Conservation (phyloP, 352 stramenopile species). For the Lagenidium sp. region DNA sequence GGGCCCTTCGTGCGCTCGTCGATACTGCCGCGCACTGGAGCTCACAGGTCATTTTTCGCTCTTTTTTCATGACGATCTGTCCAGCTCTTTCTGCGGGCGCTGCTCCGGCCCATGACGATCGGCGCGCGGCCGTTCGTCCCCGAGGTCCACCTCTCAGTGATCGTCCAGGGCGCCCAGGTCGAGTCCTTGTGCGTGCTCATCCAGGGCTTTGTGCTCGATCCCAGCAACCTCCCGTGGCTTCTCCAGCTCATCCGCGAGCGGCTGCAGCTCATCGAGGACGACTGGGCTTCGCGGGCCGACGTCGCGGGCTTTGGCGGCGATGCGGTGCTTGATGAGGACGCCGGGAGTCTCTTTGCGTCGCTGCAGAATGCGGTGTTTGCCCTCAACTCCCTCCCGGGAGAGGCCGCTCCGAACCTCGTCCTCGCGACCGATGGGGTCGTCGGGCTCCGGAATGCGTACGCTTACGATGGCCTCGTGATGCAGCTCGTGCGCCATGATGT, state of each 20-base stretch:
- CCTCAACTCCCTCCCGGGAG: constrained; percentile 73
- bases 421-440: constrained; percentile 80
- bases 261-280: constrained; percentile 74
- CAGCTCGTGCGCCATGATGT: constrained; percentile 85
- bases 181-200: constrained; percentile 78
- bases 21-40: too few relatives aligned
- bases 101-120: constrained; percentile 53
- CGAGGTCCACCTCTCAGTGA: constrained; percentile 71
- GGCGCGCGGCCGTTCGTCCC: constrained; percentile 34
- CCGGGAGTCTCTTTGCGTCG: constrained; percentile 59
- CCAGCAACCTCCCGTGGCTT: constrained; percentile 39
- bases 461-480: constrained; percentile 84
- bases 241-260: constrained; percentile 64
- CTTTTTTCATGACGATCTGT: neutral
- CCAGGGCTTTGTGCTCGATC: constrained; percentile 69
- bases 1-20: neutral
- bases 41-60: too few relatives aligned
- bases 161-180: constrained; percentile 70
- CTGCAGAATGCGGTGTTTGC: constrained; percentile 84
- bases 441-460: constrained; percentile 65
- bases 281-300: constrained; percentile 49
- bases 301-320: constrained; percentile 15
- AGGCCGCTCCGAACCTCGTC: constrained; percentile 71
- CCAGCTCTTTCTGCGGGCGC: constrained; percentile 65
- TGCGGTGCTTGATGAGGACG: neutral